phyloP scores from a whole-genome alignment of 768 basidiomycete species.

The Chalciporus chontae region DNA sequence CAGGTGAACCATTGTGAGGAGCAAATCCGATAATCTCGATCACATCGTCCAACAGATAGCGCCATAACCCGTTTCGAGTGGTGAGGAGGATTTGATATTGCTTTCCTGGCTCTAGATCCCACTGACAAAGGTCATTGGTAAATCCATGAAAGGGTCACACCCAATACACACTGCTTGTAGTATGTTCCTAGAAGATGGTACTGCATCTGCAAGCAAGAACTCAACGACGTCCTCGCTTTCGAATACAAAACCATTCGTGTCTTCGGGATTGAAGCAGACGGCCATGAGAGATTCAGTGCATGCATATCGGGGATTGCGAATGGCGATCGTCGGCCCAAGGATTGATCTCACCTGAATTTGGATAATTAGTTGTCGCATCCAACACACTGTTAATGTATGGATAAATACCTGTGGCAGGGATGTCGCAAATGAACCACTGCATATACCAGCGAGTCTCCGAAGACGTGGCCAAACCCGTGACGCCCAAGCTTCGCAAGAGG shows the following conservation, averaged over 20 bases:
- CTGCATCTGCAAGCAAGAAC: constrained; percentile 1
- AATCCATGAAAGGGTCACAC: no score
- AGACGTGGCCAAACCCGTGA: constrained; percentile 6
- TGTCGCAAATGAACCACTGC: constrained; percentile 6
- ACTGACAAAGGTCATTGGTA: background rate
- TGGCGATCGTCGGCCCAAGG: constrained; percentile 4
- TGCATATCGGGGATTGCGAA: background rate
- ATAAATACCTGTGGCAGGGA: background rate
- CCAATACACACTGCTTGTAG: constrained; percentile 3
- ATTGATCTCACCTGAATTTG: constrained; percentile 1
- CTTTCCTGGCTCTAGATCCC: constrained; percentile 7
- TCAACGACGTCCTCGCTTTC: background rate
- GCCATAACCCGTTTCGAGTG: constrained; percentile 15
- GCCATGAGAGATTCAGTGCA: constrained; percentile 2
- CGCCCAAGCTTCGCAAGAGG: constrained; percentile 4
- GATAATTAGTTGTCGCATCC: background rate
- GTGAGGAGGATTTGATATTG: constrained; percentile 10
- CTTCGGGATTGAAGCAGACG: background rate
- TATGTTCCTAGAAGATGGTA: background rate
- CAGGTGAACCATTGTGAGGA: constrained; percentile 5
- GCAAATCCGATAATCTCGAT: constrained; percentile 13
- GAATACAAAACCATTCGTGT: constrained; percentile 1
- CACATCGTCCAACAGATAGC: constrained; percentile 15
- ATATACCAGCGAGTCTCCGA: background rate
- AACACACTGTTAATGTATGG: no score